phyloP scores from a whole-genome alignment of 2,329 filamentous ascomycete genomes.

The Penicillium sp. region DNA sequence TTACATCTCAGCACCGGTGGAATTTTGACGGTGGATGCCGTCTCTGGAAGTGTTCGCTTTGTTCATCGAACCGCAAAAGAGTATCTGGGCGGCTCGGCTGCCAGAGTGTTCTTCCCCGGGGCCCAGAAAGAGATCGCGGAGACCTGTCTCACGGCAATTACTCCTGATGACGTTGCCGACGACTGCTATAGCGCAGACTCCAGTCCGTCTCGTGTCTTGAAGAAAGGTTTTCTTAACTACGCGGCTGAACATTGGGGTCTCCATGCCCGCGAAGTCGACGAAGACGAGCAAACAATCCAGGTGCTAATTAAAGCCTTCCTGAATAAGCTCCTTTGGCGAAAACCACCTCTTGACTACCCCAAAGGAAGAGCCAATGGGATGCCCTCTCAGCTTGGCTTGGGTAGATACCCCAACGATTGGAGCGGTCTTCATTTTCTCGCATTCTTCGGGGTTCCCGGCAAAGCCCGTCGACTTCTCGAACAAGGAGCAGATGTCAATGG shows the following conservation, averaged over 20 bases:
- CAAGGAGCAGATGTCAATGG: conserved; percentile 23
- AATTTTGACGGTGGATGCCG: conserved; percentile 24
- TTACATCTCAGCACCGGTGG: too few relatives aligned
- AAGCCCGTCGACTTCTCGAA: conserved; percentile 23
- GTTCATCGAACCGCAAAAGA: conserved; percentile 31
- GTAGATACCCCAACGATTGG: conserved; percentile 27
- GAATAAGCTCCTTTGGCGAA: conserved; percentile 31
- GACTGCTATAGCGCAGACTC: conserved; percentile 26
- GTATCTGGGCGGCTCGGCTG: conserved; percentile 24
- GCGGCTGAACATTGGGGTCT: conserved; percentile 28
- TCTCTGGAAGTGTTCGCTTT: conserved; percentile 22
- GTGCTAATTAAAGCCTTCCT: conserved; percentile 30
- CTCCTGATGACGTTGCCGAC: conserved; percentile 28
- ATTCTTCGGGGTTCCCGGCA: conserved; percentile 25
- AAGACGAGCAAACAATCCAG: conserved; percentile 29
- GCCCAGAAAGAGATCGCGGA: conserved; percentile 29
- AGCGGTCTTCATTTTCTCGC: conserved; percentile 26
- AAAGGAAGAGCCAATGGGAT: conserved; percentile 13
- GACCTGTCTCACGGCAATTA: conserved; percentile 24
- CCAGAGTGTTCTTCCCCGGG: conserved; percentile 28
- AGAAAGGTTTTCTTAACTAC: conserved; percentile 24
- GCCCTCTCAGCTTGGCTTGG: conserved; percentile 22
- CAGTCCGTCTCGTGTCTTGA: too few relatives aligned
- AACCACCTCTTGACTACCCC: conserved; percentile 24
- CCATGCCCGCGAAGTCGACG: conserved; percentile 24